phyloP scores from a whole-genome alignment of 106 monocot genomes.

The Dendrobium huoshanense region DNA sequence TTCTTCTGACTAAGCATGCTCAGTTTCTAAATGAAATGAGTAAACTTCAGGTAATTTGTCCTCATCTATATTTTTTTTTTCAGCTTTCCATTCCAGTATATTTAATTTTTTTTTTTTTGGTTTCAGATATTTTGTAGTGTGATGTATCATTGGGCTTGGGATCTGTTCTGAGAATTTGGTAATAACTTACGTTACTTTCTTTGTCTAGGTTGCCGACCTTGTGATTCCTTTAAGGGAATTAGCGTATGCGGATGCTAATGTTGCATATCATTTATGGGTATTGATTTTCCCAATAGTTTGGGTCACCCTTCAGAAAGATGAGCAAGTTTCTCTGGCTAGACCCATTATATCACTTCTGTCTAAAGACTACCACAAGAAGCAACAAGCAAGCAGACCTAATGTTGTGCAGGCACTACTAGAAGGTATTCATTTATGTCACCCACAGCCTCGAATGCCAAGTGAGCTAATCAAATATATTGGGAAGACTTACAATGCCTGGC shows the following conservation, averaged over 20 bases:
- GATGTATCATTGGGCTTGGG: not conserved
- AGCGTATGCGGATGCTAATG: slow-evolving; percentile 83
- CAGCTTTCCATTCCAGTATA: not conserved
- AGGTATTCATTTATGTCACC: slow-evolving; percentile 96
- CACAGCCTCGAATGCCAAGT: slow-evolving; percentile 99
- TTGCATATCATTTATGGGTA: slow-evolving; percentile 98
- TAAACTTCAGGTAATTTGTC: slow-evolving; percentile 64
- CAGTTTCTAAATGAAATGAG: slow-evolving; percentile 86
- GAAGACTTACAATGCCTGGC: slow-evolving; percentile 97
- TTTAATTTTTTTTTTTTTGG: not conserved
- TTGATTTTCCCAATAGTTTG: slow-evolving; percentile 98
- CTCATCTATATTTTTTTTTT: not conserved
- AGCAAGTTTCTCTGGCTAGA: slow-evolving; percentile 83
- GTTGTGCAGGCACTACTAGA: slow-evolving; percentile 98
- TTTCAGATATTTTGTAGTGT: slow-evolving; percentile 2
- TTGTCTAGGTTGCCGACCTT: slow-evolving; percentile 72
- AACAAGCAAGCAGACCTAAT: slow-evolving; percentile 81
- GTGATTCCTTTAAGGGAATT: slow-evolving; percentile 79
- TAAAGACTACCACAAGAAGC: slow-evolving; percentile 98
- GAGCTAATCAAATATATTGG: slow-evolving; percentile 98
- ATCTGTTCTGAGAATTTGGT: not conserved
- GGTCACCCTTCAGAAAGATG: slow-evolving; percentile 95
- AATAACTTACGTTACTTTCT: not conserved
- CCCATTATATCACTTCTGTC: slow-evolving; percentile 87
- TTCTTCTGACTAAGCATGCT: slow-evolving; percentile 52